A percentile compares a stretch with the other conserved stretches of the same genome.
These are phyloP conservation scores for Erodium texanum DNA, from an alignment of 441 rosid species.

Conservation along the genomic window DNA sequence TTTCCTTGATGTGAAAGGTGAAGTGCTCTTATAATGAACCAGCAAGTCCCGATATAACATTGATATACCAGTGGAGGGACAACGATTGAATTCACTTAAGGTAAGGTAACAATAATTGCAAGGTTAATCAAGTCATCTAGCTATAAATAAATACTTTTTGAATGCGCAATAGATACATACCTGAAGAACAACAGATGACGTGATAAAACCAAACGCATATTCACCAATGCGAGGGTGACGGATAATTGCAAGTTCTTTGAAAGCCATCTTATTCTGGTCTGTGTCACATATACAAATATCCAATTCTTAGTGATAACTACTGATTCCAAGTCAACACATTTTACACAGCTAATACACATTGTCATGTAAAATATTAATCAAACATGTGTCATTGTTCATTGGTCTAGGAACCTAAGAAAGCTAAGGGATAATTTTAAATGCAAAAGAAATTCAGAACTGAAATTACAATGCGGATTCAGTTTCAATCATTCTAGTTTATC, in stretches of 20 bases:
- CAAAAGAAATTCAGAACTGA: not conserved
- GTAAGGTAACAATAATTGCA: too few species aligned
- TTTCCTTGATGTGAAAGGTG: too few species aligned
- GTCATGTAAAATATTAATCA: not conserved
- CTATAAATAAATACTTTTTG: too few species aligned
- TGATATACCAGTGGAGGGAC: too few species aligned
- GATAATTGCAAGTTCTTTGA: not conserved
- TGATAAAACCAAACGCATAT: slow-evolving; percentile 1
- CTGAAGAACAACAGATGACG: not conserved
- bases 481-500: not conserved
- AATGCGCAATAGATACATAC: not conserved
- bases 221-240: not conserved
- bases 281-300: not conserved
- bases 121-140: too few species aligned
- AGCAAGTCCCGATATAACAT: too few species aligned
- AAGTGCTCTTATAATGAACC: too few species aligned
- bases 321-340: slow-evolving; percentile 2
- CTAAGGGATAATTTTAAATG: not conserved
- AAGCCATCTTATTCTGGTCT: slow-evolving; percentile 1
- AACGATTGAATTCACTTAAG: too few species aligned
- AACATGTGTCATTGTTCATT: not conserved
- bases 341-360: not conserved
- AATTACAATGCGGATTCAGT: not conserved
- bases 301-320: not conserved
- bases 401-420: not conserved